Conservation (phyloP, 1,284 basidiomycete genomes). For the Ustilago nuda region DNA sequence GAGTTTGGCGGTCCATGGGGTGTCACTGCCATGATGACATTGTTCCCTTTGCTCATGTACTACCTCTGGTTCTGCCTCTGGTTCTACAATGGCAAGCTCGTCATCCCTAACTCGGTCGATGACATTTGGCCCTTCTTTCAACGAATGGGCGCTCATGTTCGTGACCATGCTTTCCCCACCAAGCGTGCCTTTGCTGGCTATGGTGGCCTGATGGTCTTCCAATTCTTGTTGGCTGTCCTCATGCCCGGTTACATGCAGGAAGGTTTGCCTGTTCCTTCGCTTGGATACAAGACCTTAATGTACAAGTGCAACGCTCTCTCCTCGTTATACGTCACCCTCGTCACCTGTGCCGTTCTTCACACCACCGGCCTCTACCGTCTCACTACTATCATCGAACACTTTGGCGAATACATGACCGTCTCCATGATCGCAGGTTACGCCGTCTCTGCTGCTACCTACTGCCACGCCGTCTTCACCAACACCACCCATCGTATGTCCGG, state of each 20-base stretch:
- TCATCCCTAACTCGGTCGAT: slow-evolving; percentile 79
- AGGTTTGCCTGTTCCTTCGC: slow-evolving; percentile 71
- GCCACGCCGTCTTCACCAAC: slow-evolving; percentile 64
- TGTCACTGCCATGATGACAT: slow-evolving; percentile 90
- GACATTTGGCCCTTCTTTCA: slow-evolving; percentile 83
- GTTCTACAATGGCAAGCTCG: slow-evolving; percentile 90
- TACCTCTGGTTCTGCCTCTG: slow-evolving; percentile 98
- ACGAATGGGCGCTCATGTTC: slow-evolving; percentile 85
- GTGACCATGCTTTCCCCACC: slow-evolving; percentile 91
- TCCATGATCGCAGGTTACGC: slow-evolving; percentile 90
- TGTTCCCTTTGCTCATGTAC: slow-evolving; percentile 93
- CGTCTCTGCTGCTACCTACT: slow-evolving; percentile 68
- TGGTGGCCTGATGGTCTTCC: slow-evolving; percentile 86
- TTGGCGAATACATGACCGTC: slow-evolving; percentile 95
- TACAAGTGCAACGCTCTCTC: slow-evolving; percentile 92
- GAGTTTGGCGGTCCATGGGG: slow-evolving; percentile 97
- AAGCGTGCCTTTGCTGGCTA: slow-evolving; percentile 78
- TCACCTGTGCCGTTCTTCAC: slow-evolving; percentile 82
- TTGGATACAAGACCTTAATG: slow-evolving; percentile 83
- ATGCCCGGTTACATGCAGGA: slow-evolving; percentile 94
- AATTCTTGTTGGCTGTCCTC: slow-evolving; percentile 88
- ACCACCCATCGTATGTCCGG: slow-evolving; percentile 82
- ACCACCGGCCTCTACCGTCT: slow-evolving; percentile 86
- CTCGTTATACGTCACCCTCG: slow-evolving; percentile 87
- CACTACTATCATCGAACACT: slow-evolving; percentile 95